Evolutionary conservation across 805 yeast species (phyloP), one percentile per base, ranked within the genome.

Genomic region (Maudiozyma barnettii): DNA sequence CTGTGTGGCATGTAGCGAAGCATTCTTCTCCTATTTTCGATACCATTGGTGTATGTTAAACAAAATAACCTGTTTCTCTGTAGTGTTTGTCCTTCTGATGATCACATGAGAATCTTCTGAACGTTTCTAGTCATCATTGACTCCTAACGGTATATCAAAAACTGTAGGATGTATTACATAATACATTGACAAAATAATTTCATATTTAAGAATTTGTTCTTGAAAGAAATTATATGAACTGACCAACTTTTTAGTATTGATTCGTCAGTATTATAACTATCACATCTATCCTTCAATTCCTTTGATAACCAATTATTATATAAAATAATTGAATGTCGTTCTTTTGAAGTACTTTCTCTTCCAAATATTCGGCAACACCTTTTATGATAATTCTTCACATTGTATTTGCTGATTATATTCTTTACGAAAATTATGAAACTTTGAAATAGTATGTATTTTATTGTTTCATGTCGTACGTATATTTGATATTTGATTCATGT

Each of bases 361-460:
- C 44, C 2, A 53, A 48, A 47, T 47, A 45, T 41, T 49, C 46
- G 5, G 51, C 39, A 3, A 18, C 38, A 3, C 45, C 39, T 39
- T 37, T 40, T 51, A 54, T 22, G 45, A 44, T 30, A 55, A 30
- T 39, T 51, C 51, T 12, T 38, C 39, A 41, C 57, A 54, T 3
- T 46, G 37, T 3, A 48, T 46, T 13, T 21, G 23, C 16, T 37
- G 18, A 14, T 33, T 33, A n/a, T n/a, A 33, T n/a, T 14, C 8
- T 14, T 10, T 33, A 9, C 30, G 30, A 26, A 26, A 26, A 6
- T 12, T 26, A 26, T 26, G 8, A 26, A 26, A 26, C 30, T 26
- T 26, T 26, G 30, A 6, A 9, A 26, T 26, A 6, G 12, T 26
- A 9, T 26, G 8, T 12, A 26, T 26, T 26, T 26, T 26, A 26